Conservation (phyloP, 73 alveolate species). For the Effrenium voratum region DNA sequence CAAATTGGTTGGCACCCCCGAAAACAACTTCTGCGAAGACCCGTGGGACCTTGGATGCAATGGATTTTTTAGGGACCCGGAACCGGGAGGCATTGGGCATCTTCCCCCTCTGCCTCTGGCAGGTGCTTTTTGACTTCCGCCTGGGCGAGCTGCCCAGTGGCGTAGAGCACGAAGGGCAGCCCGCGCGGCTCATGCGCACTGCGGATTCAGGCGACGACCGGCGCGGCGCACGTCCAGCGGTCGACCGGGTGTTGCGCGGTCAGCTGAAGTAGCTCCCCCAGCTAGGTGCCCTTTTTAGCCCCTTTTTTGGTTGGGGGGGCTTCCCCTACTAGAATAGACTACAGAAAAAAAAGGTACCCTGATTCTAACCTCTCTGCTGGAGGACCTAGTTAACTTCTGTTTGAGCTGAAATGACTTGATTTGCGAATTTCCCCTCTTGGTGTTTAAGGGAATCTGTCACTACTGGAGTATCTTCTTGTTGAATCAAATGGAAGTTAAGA, state of each 20-base stretch:
- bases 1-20: background rate
- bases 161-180: conserved; percentile 89
- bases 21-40: background rate
- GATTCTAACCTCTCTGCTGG: no score
- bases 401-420: no score
- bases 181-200: conserved; percentile 76
- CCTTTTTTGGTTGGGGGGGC: background rate
- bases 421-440: no score
- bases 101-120: background rate
- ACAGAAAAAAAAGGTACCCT: no score
- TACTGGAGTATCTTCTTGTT: no score
- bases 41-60: background rate
- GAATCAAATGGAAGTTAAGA: no score
- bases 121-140: conserved; percentile 88
- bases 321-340: no score
- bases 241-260: no score
- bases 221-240: no score
- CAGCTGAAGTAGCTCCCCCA: no score
- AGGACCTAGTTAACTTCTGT: no score
- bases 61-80: background rate
- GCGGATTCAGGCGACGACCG: conserved; percentile 67
- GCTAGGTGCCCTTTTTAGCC: background rate
- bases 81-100: background rate
- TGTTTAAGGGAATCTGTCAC: no score
- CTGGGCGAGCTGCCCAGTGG: conserved; percentile 88